A percentile compares a stretch with the other conserved stretches of the same genome.
phyloP scores from a whole-genome alignment of 1,139 yeast species.

The Saccharomycopsis hybrid region DNA sequence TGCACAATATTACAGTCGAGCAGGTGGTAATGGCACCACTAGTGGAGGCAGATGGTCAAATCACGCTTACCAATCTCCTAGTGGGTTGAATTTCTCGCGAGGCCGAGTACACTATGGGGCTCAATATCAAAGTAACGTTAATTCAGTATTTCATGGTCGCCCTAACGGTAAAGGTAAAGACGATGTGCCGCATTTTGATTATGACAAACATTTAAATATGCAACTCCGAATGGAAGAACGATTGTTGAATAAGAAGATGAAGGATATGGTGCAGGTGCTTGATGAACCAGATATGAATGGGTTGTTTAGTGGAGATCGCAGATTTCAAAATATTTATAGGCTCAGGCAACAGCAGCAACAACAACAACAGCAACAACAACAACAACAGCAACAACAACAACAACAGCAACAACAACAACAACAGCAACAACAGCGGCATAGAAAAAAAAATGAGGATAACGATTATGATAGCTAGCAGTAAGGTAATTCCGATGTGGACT shows the following conservation, averaged over 20 bases:
- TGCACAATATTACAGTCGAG: constrained; percentile 30
- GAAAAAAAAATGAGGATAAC: no score
- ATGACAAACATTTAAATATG: constrained; percentile 52
- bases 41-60: no score
- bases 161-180: constrained; percentile 37
- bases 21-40: constrained; percentile 2
- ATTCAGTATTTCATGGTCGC: constrained; percentile 23
- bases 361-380: no score
- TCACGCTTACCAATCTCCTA: constrained; percentile 25
- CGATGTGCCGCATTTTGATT: constrained; percentile 77
- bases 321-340: constrained; percentile 11
- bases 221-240: constrained; percentile 60
- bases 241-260: constrained; percentile 35
- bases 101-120: constrained; percentile 36
- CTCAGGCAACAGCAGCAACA: neutral
- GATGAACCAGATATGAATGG: constrained; percentile 1
- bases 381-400: no score
- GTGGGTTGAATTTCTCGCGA: constrained; percentile 39
- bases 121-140: constrained; percentile 22
- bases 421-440: no score
- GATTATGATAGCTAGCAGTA: no score
- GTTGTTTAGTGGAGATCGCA: constrained; percentile 7
- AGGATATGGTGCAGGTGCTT: constrained; percentile 3
- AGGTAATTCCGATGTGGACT: neutral
- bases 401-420: no score